Evolutionary conservation across 1,284 basidiomycete genomes (phyloP), one percentile per base, ranked within the genome.

Genomic region (Chondrostereum purpureum): DNA sequence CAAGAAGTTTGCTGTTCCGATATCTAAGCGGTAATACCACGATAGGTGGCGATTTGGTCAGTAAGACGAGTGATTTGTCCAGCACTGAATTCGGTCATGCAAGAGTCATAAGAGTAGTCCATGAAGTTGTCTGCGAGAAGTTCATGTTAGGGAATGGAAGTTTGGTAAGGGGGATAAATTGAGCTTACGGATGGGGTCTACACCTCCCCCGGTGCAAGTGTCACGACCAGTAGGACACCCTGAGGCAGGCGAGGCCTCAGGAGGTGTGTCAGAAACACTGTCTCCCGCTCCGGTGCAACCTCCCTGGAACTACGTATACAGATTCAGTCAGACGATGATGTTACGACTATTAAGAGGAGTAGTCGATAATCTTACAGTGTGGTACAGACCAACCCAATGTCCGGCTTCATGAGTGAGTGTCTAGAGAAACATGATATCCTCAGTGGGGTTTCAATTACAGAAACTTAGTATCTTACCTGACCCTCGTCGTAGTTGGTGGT

Each of bases 371-470:
- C 16, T 19, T 19, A 8, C 16, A 4, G 8, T 18, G n/a, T 80
- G 77, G 60, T 74, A 77, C 27, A 78, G 64, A 24, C 77, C 76
- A 52, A 77, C 68, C 74, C 73, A 76, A 60, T 76, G 75, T 20
- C 74, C 73, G 39, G 69, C 73, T 57, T 80, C 77, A 55, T 80
- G 78, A 3, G 74, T 75, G 35, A 73, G 55, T 8, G 77, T 79
- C 66, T 72, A 52, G 10, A 43, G 16, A n/a, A n/a, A n/a, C n/a
- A n/a, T n/a, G 43, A 27, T 21, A 12, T 22, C 18, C 40, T 46
- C 24, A 37, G 20, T 16, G 8, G n/a, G 16, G 11, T 14, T n/a
- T 11, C 20, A 37, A n/a, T 23, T 63, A 66, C 51, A 71, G 69
- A 51, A 71, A 70, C 2, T 31, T 8, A n/a, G 27, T 31, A 31